A percentile compares a stretch with the other conserved stretches of the same genome.
These are phyloP conservation scores for Chloromonas sp. DNA, from an alignment of 163 green algal genomes.

Conservation along the genomic window DNA sequence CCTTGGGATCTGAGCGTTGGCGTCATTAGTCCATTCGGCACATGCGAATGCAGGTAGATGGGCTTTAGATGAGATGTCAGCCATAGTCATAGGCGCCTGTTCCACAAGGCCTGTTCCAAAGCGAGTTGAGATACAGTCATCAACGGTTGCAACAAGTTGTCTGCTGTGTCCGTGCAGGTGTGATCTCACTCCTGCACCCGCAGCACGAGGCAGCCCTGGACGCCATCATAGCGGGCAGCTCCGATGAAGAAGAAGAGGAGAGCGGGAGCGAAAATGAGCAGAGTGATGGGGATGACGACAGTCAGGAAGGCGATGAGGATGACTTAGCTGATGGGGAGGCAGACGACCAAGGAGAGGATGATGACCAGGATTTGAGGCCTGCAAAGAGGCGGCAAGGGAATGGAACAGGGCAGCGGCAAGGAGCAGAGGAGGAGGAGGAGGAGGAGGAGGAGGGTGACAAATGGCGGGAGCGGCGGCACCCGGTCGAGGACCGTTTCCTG, in stretches of 20 bases:
- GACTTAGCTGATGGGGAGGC: slow-evolving; percentile 2
- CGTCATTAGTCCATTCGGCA: too few relatives aligned
- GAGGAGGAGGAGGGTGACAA: slow-evolving; percentile 5
- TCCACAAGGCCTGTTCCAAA: too few relatives aligned
- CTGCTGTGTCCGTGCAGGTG: too few relatives aligned
- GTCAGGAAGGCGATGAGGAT: slow-evolving; percentile 9
- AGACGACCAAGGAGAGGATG: slow-evolving; percentile 22
- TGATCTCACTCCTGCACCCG: slow-evolving; percentile 12
- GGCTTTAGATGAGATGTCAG: too few relatives aligned
- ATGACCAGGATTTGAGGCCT: slow-evolving; percentile 11
- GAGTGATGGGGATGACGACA: slow-evolving; percentile 22
- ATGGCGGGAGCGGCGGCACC: slow-evolving; percentile 4
- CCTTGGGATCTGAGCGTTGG: too few relatives aligned
- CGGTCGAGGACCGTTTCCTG: slow-evolving; percentile 56
- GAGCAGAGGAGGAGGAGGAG: not conserved
- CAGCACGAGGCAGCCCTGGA: slow-evolving; percentile 18
- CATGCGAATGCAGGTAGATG: too few relatives aligned
- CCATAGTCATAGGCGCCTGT: too few relatives aligned
- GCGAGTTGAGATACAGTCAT: too few relatives aligned
- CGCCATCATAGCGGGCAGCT: slow-evolving; percentile 6
- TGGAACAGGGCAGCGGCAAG: not conserved
- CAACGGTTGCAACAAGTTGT: too few relatives aligned
- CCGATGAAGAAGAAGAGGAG: slow-evolving; percentile 16
- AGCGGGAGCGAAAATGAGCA: slow-evolving; percentile 20
- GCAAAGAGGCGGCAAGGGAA: not conserved